Conservation (phyloP, 176 grass and related monocot genomes). For the Tillandsia fasciculata region DNA sequence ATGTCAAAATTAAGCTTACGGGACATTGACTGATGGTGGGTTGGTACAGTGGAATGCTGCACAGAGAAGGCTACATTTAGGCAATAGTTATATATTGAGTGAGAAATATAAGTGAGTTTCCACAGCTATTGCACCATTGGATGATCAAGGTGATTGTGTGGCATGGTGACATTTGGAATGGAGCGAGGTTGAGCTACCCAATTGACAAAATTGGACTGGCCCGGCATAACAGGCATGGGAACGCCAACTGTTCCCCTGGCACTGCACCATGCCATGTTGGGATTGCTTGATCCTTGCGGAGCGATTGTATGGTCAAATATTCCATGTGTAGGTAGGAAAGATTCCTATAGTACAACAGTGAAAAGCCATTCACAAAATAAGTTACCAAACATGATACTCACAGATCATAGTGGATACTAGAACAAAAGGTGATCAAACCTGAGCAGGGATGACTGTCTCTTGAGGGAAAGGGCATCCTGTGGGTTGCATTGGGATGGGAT, state of each 20-base stretch:
- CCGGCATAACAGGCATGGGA: slow-evolving; percentile 13
- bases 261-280: slow-evolving; percentile 30
- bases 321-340: slow-evolving; percentile 22
- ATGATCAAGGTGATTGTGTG: slow-evolving; percentile 11
- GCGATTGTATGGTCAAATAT: slow-evolving; percentile 27
- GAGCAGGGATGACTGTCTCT: slow-evolving; percentile 28
- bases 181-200: slow-evolving; percentile 26
- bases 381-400: slow-evolving; percentile 7
- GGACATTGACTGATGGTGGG: slow-evolving; percentile 20
- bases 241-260: slow-evolving; percentile 10
- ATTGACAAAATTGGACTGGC: slow-evolving; percentile 26
- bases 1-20: slow-evolving; percentile 36
- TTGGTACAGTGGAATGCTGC: slow-evolving; percentile 21
- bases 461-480: slow-evolving; percentile 28
- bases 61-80: neutral
- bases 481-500: slow-evolving; percentile 24
- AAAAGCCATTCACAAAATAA: slow-evolving; percentile 1
- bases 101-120: neutral
- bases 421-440: slow-evolving; percentile 17
- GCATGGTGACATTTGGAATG: slow-evolving; percentile 17
- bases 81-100: slow-evolving; percentile 2
- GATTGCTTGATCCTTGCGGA: slow-evolving; percentile 21
- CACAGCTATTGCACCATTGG: slow-evolving; percentile 17
- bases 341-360: slow-evolving; percentile 25
- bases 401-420: neutral